Base-by-base conservation (phyloP, 371 early-diverging fungal genomes). In the Nematocida sp. region DNA sequence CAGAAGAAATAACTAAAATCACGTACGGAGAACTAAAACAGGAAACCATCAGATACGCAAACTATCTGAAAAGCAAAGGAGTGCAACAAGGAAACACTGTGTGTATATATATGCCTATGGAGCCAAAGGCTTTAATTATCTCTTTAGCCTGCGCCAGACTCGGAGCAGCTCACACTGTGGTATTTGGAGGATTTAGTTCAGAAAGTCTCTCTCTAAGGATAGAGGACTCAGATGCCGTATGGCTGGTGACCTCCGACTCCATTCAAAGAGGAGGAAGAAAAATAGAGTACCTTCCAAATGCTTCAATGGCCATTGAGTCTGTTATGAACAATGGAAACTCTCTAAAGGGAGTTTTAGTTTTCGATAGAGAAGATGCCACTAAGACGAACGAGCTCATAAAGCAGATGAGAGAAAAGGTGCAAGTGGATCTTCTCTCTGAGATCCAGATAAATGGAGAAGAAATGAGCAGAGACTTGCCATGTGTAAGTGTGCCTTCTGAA, bases 31-130 rank as follows among this genome's bases (percentile, higher is more conserved):
- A 91, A 68, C 86, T 93, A 28, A 86, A 92, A 47, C 86, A 86
- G 49, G 83, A 89, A 60, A 92, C 94, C 26, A 87, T 88, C 77
- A 87, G 88, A 53, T 84, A 93, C 40, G 89, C 93, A 59, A 90
- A 91, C 75, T 87, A 89, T 2, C 83, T 94, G 13, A 85, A 85
- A 59, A 86, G 85, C 47, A 83, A 88, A 55, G 93, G 92, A 16
- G 83, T 96, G 4, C 77, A 79, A 45, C 83, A 85, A 40, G 94
- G 93, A 16, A 92, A 93, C 78, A 88, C 88, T 2, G 93, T 95
- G 26, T 87, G 91, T 39, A 89, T 94, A 71, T 95, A 95, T 82
- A 90, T 95, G 92, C 92, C 94, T 28, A 94, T 93, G 93, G 88
- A 91, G 39, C 93, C 94, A 13, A 90, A 93, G 80, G 91, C 95